Percentiles rank a stretch among this genome's conserved stretches.
Conservation (phyloP, 164 flowering plant genomes). For the Sextonia rubra region DNA sequence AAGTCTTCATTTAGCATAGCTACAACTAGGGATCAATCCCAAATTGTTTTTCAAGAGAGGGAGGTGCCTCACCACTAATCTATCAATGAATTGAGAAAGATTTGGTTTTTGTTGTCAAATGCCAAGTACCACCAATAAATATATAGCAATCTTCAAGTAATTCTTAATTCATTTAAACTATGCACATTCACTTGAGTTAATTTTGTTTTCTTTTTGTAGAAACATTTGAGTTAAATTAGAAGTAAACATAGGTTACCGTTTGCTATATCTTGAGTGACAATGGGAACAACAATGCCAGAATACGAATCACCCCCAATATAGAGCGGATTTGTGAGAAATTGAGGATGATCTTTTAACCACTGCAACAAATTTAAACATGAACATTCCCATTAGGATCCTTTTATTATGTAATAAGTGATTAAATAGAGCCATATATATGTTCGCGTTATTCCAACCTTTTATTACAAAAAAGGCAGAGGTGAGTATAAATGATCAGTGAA, state of each 20-base stretch:
- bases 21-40: background rate
- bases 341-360: constrained; percentile 26
- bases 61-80: background rate
- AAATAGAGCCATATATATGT: background rate
- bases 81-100: background rate
- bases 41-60: background rate
- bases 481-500: background rate
- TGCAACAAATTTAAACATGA: constrained; percentile 4
- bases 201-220: too few species aligned
- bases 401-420: background rate
- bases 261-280: constrained; percentile 16
- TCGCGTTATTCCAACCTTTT: too few species aligned
- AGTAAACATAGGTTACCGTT: constrained; percentile 15
- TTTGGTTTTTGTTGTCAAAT: background rate
- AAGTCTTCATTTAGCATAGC: background rate
- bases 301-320: constrained; percentile 36
- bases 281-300: constrained; percentile 25
- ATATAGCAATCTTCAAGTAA: background rate
- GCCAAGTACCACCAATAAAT: background rate
- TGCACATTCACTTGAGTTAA: background rate
- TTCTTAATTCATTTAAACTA: background rate
- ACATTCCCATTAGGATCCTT: background rate
- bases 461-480: too few species aligned
- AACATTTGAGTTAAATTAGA: background rate
- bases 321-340: constrained; percentile 25